Evolutionary conservation across 1,284 basidiomycete genomes (phyloP), one percentile per base, ranked within the genome.

Genomic region (Rhodotorula sp.): DNA sequence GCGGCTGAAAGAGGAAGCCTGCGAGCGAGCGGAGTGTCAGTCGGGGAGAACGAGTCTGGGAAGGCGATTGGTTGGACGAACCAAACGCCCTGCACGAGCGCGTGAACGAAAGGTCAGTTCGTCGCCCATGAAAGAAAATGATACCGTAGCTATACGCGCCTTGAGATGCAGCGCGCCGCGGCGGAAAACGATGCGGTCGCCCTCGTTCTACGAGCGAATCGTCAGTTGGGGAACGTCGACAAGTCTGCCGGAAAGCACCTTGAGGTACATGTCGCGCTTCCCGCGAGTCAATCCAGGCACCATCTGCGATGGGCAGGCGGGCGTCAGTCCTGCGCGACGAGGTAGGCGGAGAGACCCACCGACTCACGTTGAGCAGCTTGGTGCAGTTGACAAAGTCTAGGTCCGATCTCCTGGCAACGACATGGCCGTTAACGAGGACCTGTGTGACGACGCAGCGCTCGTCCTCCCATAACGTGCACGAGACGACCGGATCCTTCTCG

Each of bases 311-410:
- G 11, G 13, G 7, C 27, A 47, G 39, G 44, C 30, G 10, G 10
- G 32, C 6, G 20, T 30, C 27, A 47, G 30, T 5, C 15, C 10
- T 6, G 32, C 19, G 5, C 13, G 36, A 11, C n/a, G 34, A 49
- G 2, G 27, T 27, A 2, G 8, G 19, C 0, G 46, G 36, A 30
- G 7, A 46, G 51, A 3, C 20, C 32, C 19, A 10, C 24, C 27
- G 13, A 46, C 52, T 17, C 30, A 70, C 51, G 55, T 77, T 77
- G 34, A 77, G 64, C n/a, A 76, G 59, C 65, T 77, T 77, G 27
- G 76, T 77, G 46, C 72, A 69, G 55, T 77, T 77, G 59, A 77
- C 59, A 49, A 66, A 66, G 63, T 69, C 62, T 51, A 63, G 73
- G 59, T 76, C 76, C 11, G 62, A 48, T 32, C 72, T 22, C 20